These are phyloP conservation scores for Colletotrichum sp. DNA, from an alignment of 2,329 filamentous ascomycete species.

Conservation along the genomic window DNA sequence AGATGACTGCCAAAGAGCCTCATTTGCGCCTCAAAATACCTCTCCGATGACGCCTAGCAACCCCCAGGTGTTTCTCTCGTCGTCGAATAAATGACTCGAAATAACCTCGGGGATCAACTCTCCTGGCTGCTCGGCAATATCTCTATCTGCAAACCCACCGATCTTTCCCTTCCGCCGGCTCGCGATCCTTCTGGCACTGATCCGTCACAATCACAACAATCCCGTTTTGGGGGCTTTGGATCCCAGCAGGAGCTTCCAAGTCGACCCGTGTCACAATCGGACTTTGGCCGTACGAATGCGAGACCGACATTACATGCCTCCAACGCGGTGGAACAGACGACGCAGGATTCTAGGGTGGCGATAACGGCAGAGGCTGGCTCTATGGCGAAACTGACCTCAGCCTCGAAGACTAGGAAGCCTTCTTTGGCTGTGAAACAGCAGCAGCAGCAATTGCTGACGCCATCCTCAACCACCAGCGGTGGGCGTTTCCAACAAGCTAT, in stretches of 20 bases:
- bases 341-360: slow-evolving; percentile 9
- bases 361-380: slow-evolving; percentile 23
- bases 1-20: slow-evolving; percentile 2
- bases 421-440: slow-evolving; percentile 46
- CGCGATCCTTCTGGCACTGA: slow-evolving; percentile 26
- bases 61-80: background rate
- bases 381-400: slow-evolving; percentile 53
- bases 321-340: background rate
- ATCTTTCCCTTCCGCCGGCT: slow-evolving; percentile 41
- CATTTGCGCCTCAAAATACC: background rate
- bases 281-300: background rate
- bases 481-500: slow-evolving; percentile 26
- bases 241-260: slow-evolving; percentile 9
- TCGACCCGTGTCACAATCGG: background rate
- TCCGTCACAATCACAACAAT: slow-evolving; percentile 20
- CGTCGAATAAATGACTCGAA: slow-evolving; percentile 64
- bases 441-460: slow-evolving; percentile 43
- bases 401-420: slow-evolving; percentile 49
- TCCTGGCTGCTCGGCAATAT: slow-evolving; percentile 61
- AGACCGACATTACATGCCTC: background rate
- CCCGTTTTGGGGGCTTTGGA: background rate
- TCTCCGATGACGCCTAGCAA: slow-evolving; percentile 11
- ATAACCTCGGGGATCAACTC: slow-evolving; percentile 63
- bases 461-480: slow-evolving; percentile 35
- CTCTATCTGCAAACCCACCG: slow-evolving; percentile 42